Conservation (phyloP, 1,284 basidiomycete genomes). For the Marasmius tenuissimus region DNA sequence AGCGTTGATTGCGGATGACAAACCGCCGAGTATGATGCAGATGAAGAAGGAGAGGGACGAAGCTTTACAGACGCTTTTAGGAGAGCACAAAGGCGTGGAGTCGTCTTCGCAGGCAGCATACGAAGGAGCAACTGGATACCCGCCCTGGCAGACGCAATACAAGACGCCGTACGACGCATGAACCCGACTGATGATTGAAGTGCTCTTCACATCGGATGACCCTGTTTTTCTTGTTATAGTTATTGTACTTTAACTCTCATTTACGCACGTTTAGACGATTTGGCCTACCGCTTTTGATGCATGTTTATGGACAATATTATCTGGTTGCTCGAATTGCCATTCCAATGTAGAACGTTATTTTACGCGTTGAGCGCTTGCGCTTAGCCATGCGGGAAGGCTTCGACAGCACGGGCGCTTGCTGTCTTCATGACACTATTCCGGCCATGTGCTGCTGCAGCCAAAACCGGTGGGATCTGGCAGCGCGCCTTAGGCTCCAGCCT, state of each 20-base stretch:
- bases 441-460: not conserved
- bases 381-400: too few relatives aligned
- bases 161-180: conserved; percentile 3
- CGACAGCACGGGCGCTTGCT: too few relatives aligned
- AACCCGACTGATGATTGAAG: not conserved
- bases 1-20: conserved; percentile 57
- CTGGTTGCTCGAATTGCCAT: too few relatives aligned
- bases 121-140: conserved; percentile 10
- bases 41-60: conserved; percentile 31
- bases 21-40: not conserved
- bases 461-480: not conserved
- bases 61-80: conserved; percentile 38
- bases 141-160: conserved; percentile 1
- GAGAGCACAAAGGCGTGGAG: conserved; percentile 12
- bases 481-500: not conserved
- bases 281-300: not conserved
- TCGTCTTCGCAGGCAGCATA: conserved; percentile 9
- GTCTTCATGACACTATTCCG: not conserved
- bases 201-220: not conserved
- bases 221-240: too few relatives aligned
- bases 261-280: not conserved
- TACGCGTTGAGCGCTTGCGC: too few relatives aligned
- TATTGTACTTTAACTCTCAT: not conserved
- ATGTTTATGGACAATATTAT: too few relatives aligned
- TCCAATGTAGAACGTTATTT: too few relatives aligned